phyloP scores from a whole-genome alignment of 2,329 filamentous ascomycete genomes.

The Xylariales sp. region DNA sequence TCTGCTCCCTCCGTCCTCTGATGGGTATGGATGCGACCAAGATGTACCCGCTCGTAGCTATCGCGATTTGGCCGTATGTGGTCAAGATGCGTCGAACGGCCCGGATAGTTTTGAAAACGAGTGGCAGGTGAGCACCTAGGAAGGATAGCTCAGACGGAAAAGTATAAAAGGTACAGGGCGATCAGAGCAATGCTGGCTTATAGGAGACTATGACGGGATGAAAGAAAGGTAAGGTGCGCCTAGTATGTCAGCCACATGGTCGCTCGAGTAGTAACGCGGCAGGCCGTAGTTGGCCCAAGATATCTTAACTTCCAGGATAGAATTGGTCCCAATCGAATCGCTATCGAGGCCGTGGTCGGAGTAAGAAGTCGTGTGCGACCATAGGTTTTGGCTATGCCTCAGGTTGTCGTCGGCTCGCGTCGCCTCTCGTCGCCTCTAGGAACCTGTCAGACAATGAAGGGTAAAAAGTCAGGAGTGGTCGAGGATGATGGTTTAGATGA shows the following conservation, averaged over 20 bases:
- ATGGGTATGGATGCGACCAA: conserved; percentile 10
- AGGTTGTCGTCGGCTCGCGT: conserved; percentile 19
- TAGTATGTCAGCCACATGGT: conserved; percentile 31
- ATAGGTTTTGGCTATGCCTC: background rate
- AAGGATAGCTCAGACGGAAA: background rate
- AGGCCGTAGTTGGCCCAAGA: conserved; percentile 13
- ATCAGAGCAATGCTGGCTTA: conserved; percentile 12
- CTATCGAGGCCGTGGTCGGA: conserved; percentile 4
- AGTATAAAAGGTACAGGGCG: conserved; percentile 5
- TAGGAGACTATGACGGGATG: background rate
- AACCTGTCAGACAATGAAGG: conserved; percentile 11
- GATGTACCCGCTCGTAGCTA: conserved; percentile 14
- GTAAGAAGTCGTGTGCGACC: conserved; percentile 10
- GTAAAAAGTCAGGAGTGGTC: conserved; percentile 26
- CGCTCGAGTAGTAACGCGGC: conserved; percentile 17
- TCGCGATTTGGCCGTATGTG: conserved; percentile 17
- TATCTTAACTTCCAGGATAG: conserved; percentile 2
- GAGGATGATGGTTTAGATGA: conserved; percentile 16
- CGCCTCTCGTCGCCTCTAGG: conserved; percentile 4
- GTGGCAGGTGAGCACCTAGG: conserved; percentile 24
- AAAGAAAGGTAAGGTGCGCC: conserved; percentile 24
- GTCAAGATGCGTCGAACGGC: conserved; percentile 6
- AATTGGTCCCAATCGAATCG: conserved; percentile 3
- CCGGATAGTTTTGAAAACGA: conserved; percentile 21
- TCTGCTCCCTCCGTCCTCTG: conserved; percentile 12